These are phyloP conservation scores for Ilyonectria robusta DNA, from an alignment of 2,329 filamentous ascomycete species.

Conservation along the genomic window DNA sequence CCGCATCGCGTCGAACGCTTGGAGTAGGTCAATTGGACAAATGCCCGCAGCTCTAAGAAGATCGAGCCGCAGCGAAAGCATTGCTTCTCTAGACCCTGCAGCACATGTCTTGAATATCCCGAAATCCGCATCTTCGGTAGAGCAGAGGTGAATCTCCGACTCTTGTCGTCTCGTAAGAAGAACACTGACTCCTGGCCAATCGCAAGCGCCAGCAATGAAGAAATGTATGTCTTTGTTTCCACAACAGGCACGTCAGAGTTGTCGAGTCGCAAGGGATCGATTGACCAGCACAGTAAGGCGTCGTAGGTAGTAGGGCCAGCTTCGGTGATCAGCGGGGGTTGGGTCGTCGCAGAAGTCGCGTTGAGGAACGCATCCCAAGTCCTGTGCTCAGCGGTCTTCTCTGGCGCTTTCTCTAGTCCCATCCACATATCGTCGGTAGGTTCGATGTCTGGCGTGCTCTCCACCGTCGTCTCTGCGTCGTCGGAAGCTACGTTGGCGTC, in stretches of 20 bases:
- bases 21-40: constrained; percentile 63
- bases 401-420: constrained; percentile 50
- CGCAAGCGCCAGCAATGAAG: constrained; percentile 75
- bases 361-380: constrained; percentile 80
- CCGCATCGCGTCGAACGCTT: constrained; percentile 60
- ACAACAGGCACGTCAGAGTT: constrained; percentile 60
- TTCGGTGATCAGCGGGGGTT: constrained; percentile 75
- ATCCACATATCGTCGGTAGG: constrained; percentile 61
- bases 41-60: constrained; percentile 61
- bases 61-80: constrained; percentile 65
- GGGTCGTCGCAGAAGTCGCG: constrained; percentile 52
- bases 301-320: constrained; percentile 77
- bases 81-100: constrained; percentile 62
- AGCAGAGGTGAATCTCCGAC: constrained; percentile 66
- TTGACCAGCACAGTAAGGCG: constrained; percentile 64
- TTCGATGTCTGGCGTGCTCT: constrained; percentile 28
- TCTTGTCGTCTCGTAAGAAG: constrained; percentile 72
- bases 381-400: constrained; percentile 62
- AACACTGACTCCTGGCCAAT: constrained; percentile 81
- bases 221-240: constrained; percentile 63
- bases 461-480: constrained; percentile 16
- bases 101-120: constrained; percentile 67
- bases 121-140: constrained; percentile 66
- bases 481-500: constrained; percentile 25
- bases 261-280: constrained; percentile 57